These are phyloP conservation scores for Spongiforma sp. DNA, from an alignment of 1,284 basidiomycete genomes.

Conservation along the genomic window DNA sequence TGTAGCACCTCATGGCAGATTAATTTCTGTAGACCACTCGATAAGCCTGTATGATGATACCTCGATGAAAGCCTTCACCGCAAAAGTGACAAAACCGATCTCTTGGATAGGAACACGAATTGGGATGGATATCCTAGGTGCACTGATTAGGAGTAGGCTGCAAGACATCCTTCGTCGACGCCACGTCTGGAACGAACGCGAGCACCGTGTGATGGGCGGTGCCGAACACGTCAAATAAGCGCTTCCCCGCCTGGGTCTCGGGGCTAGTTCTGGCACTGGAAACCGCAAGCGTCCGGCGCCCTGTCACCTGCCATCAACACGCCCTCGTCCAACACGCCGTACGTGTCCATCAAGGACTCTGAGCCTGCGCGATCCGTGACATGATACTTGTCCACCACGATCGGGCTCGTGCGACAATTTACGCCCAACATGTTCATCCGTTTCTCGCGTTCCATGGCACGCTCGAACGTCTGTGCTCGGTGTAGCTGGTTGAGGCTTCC, in stretches of 20 bases:
- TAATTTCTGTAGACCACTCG: too few species aligned
- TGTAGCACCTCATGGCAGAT: too few species aligned
- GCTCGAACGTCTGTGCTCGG: not conserved
- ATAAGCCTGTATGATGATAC: too few species aligned
- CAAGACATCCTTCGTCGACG: too few species aligned
- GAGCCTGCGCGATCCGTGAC: too few species aligned
- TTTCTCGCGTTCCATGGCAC: not conserved
- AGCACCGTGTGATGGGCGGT: slow-evolving; percentile 25
- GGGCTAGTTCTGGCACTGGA: too few species aligned
- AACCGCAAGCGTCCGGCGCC: not conserved
- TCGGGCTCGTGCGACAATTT: not conserved
- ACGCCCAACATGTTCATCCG: not conserved
- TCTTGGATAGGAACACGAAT: too few species aligned
- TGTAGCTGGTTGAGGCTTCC: not conserved
- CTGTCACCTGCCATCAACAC: not conserved
- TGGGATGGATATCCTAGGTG: too few species aligned
- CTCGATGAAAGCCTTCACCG: too few species aligned
- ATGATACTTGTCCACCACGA: not conserved
- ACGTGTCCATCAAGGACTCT: not conserved
- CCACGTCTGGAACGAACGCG: not conserved
- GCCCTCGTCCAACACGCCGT: not conserved
- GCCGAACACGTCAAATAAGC: slow-evolving; percentile 1
- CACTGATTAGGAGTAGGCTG: too few species aligned
- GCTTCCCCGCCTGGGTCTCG: too few species aligned
- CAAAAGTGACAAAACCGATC: too few species aligned